Evolutionary conservation across 176 grass and related monocot species (phyloP), one percentile per base, ranked within the genome.

Genomic region (Luzula sylvatica): DNA sequence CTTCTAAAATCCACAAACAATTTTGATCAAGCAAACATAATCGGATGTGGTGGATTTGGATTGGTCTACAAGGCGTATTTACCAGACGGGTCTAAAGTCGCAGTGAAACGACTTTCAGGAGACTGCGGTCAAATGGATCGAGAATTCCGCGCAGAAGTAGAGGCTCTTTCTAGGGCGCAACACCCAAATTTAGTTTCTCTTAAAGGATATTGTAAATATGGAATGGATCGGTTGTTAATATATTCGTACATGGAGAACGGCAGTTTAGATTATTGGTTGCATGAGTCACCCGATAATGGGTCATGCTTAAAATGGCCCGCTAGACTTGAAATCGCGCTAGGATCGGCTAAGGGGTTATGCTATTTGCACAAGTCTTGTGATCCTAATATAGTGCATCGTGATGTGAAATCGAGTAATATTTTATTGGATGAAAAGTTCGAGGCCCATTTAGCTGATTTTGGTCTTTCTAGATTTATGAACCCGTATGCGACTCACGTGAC

Each of bases 1-100:
- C 77, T 95, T 39, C 50, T 95, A 38, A 95, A 71, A 74, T 88
- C 90, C 8, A 88, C 90, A 28, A 82, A 86, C 67, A 95, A 86
- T 65, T 95, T 95, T 74, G 84, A 95, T 66, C 90, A 95, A 78
- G 80, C 84, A 58, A 95, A 88, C 54, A 88, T 95, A 27, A 85
- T 95, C 42, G 89, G 89, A 16, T 95, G 89, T 8, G 89, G 89
- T 11, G 83, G 89, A 5, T 95, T 95, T 65, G 90, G 90, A 25
- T 69, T 95, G 23, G 90, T 95, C 15, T 95, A 95, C 77, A 95
- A 88, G 84, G 90, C 90, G 42, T 88, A 88, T 55, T 81, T 95
- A 28, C 80, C 78, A 1, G 77, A 95, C 35, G 90, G 90, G 25
- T 78, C 84, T 1, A 88, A 95, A 68, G 84, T 75, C 0, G 89